Evolutionary conservation across 352 stramenopile genomes (phyloP).

Genomic region (Phytophthora ohioensis): DNA sequence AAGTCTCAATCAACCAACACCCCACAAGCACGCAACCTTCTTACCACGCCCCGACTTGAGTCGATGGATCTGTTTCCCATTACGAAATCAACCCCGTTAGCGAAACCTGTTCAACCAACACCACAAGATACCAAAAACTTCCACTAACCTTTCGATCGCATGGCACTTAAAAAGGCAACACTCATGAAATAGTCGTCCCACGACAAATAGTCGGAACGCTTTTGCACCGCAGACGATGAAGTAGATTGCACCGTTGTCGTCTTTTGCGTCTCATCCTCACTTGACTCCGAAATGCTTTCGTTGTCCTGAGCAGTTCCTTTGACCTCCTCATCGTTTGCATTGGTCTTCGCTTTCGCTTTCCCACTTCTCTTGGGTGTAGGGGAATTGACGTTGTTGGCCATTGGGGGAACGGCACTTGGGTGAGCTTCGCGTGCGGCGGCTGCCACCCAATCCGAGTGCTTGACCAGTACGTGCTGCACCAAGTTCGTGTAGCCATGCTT

Average conservation of each 20-base stretch:
- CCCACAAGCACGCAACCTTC: background rate
- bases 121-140: background rate
- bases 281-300: constrained; percentile 8
- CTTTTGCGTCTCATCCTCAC: constrained; percentile 6
- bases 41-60: constrained; percentile 97
- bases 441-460: constrained; percentile 68
- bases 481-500: constrained; percentile 71
- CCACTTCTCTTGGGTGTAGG: constrained; percentile 15
- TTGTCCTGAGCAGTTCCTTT: constrained; percentile 1
- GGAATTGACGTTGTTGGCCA: constrained; percentile 29
- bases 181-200: constrained; percentile 99
- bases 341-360: constrained; percentile 6
- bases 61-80: constrained; percentile 91
- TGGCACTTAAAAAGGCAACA: constrained; percentile 98
- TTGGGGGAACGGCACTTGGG: constrained; percentile 29
- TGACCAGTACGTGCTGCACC: constrained; percentile 70
- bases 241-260: constrained; percentile 4
- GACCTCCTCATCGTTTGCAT: background rate
- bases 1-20: background rate
- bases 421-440: constrained; percentile 32
- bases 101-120: constrained; percentile 8
- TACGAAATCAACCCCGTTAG: background rate
- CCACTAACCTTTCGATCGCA: constrained; percentile 96
- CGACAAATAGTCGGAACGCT: constrained; percentile 92
- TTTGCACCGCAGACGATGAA: constrained; percentile 38